These are phyloP conservation scores for Mortierella sp. DNA, from an alignment of 371 early-diverging fungal species.

Conservation along the genomic window DNA sequence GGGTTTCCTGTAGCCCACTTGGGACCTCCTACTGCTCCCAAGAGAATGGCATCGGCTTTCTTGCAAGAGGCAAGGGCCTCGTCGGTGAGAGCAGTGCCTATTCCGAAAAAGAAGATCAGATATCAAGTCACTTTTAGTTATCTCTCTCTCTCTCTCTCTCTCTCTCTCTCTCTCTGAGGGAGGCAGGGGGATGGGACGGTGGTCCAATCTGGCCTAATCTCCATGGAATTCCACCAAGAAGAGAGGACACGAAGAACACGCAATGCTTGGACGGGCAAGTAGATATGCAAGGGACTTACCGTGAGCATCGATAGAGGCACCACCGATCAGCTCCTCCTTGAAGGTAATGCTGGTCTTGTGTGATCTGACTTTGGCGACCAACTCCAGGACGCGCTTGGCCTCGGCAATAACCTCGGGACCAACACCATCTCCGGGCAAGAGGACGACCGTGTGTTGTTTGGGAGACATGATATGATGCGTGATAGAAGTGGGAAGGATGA, in stretches of 20 bases:
- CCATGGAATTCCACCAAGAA: too few relatives aligned
- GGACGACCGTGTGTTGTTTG: constrained; percentile 66
- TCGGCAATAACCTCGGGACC: constrained; percentile 95
- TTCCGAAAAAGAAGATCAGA: not conserved
- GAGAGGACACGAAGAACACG: too few relatives aligned
- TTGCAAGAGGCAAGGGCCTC: constrained; percentile 82
- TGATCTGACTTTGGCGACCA: constrained; percentile 73
- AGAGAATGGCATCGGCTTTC: constrained; percentile 87
- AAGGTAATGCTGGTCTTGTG: constrained; percentile 75
- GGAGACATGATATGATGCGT: constrained; percentile 18
- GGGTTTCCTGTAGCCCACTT: constrained; percentile 89
- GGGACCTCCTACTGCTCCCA: constrained; percentile 98
- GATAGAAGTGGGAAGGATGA: not conserved
- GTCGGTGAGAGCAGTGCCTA: constrained; percentile 88
- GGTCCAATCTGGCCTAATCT: too few relatives aligned
- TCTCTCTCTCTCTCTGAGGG: too few relatives aligned
- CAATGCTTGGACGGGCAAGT: too few relatives aligned
- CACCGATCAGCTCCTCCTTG: constrained; percentile 87
- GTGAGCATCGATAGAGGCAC: constrained; percentile 91
- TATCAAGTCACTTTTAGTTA: constrained; percentile 33
- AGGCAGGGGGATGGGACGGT: too few relatives aligned
- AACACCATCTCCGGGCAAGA: constrained; percentile 95
- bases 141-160: constrained; percentile 3
- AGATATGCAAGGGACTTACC: constrained; percentile 66
- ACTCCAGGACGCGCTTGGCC: constrained; percentile 88